Evolutionary conservation across 2,329 filamentous ascomycete species (phyloP).

Genomic region (Fusarium foetens): DNA sequence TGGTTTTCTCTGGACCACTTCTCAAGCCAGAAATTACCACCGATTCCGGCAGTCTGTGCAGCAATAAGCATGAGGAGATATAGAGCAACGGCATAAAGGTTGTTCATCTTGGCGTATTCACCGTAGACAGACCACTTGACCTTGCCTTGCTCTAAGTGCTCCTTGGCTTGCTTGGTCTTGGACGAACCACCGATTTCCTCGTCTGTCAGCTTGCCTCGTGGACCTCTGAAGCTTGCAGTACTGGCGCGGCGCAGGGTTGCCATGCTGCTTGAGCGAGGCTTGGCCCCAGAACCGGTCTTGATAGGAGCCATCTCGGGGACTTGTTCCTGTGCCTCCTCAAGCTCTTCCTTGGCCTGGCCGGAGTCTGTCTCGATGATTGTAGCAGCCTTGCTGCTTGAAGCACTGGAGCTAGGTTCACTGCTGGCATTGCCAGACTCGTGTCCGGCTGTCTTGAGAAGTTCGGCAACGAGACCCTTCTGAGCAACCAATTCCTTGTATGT

Average conservation of each 20-base stretch:
- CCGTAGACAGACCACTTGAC: constrained; percentile 94
- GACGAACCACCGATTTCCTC: constrained; percentile 78
- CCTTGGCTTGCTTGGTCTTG: constrained; percentile 87
- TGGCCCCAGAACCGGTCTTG: constrained; percentile 62
- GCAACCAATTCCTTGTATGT: constrained; percentile 92
- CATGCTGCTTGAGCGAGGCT: constrained; percentile 74
- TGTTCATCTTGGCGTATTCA: constrained; percentile 96
- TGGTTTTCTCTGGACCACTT: constrained; percentile 88
- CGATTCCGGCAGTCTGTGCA: constrained; percentile 84
- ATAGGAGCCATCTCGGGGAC: constrained; percentile 82
- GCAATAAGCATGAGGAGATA: constrained; percentile 82
- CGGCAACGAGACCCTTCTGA: constrained; percentile 90
- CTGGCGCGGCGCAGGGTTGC: constrained; percentile 89
- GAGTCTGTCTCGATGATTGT: constrained; percentile 65
- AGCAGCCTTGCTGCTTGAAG: constrained; percentile 63
- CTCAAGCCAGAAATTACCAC: constrained; percentile 92
- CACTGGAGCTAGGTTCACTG: constrained; percentile 57
- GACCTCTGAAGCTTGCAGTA: constrained; percentile 87
- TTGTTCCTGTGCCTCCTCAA: constrained; percentile 82
- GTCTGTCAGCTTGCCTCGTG: constrained; percentile 83
- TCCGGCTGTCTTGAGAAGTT: constrained; percentile 81
- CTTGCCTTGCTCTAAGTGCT: constrained; percentile 92
- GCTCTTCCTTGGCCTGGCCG: constrained; percentile 69
- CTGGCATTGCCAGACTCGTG: constrained; percentile 60
- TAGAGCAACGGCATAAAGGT: constrained; percentile 81